A percentile compares a stretch with the other conserved stretches of the same genome.
These are phyloP conservation scores for Sphaerulina populicola DNA, from an alignment of 2,329 filamentous ascomycete species.

Conservation along the genomic window DNA sequence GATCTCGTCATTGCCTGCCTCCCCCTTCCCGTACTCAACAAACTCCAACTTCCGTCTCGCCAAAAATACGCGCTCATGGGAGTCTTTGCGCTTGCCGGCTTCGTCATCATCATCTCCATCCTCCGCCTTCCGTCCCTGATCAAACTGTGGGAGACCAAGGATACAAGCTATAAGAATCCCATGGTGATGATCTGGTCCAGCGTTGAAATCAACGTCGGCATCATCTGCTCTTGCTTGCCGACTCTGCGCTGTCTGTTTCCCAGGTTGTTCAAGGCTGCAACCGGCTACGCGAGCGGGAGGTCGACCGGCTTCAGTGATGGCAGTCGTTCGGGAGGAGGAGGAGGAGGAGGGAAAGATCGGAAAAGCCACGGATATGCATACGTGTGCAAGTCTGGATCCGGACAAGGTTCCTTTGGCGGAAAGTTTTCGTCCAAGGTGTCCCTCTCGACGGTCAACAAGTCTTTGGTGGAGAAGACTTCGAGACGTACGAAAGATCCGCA, in stretches of 20 bases:
- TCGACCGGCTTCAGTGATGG: background rate
- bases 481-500: background rate
- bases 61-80: constrained; percentile 30
- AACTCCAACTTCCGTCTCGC: constrained; percentile 28
- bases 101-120: constrained; percentile 30
- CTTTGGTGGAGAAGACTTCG: background rate
- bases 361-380: constrained; percentile 3
- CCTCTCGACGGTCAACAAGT: background rate
- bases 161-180: constrained; percentile 27
- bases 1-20: constrained; percentile 32
- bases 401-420: constrained; percentile 2
- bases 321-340: background rate
- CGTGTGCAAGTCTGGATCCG: background rate
- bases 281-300: background rate
- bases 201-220: constrained; percentile 32
- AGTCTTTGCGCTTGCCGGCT: constrained; percentile 31
- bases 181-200: constrained; percentile 30
- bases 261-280: constrained; percentile 22
- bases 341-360: background rate
- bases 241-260: constrained; percentile 33
- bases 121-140: constrained; percentile 27
- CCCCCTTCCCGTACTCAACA: constrained; percentile 29
- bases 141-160: constrained; percentile 19
- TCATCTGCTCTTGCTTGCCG: constrained; percentile 34
- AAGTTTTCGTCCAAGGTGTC: constrained; percentile 4